Percentiles rank a stretch among this genome's conserved stretches.
Conservation (phyloP, 495 filamentous ascomycete species). For the Aspergillus nidulans region DNA sequence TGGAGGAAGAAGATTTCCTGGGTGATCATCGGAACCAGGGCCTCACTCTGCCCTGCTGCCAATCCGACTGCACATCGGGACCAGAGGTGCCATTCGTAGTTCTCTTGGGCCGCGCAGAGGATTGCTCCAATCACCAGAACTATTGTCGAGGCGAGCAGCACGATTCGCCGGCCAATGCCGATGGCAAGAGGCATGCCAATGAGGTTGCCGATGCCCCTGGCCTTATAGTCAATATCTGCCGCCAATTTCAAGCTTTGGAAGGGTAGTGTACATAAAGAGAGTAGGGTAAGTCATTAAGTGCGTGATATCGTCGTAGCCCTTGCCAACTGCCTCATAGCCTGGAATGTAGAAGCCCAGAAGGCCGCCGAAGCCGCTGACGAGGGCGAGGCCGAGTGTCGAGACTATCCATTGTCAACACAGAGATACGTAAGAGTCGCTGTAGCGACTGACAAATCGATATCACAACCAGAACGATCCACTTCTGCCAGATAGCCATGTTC, state of each 20-base stretch:
- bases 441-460: conserved; percentile 24
- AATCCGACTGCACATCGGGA: conserved; percentile 28
- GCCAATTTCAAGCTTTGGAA: too few species aligned
- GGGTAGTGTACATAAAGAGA: neutral
- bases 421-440: neutral
- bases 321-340: conserved; percentile 16
- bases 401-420: conserved; percentile 8
- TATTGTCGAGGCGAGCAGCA: conserved; percentile 27
- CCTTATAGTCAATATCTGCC: neutral
- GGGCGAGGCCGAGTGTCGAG: conserved; percentile 23
- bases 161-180: conserved; percentile 34
- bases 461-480: conserved; percentile 20
- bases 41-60: conserved; percentile 31
- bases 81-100: conserved; percentile 27
- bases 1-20: conserved; percentile 34
- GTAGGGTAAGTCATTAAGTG: conserved; percentile 33
- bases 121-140: conserved; percentile 22
- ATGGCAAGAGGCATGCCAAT: conserved; percentile 40
- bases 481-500: conserved; percentile 27
- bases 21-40: conserved; percentile 37
- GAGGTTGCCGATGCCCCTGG: conserved; percentile 35
- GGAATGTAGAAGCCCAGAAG: conserved; percentile 25
- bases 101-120: conserved; percentile 18
- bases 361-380: conserved; percentile 29
- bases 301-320: conserved; percentile 23